Evolutionary conservation across 2,329 filamentous ascomycete species (phyloP).

Genomic region (Geosmithia putterillii): DNA sequence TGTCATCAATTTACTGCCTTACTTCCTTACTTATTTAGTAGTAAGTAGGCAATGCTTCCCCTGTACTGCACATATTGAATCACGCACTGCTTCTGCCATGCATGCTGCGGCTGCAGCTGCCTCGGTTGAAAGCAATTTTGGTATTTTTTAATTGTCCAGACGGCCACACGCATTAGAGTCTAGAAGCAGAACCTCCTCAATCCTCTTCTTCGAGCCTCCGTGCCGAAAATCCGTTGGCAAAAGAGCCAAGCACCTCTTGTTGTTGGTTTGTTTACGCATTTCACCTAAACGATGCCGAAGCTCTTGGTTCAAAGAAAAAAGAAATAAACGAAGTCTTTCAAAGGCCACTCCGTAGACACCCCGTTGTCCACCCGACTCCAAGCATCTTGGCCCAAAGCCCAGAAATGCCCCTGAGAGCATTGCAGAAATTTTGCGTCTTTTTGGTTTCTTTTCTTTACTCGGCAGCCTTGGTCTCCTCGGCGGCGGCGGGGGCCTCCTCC

Average conservation of each 20-base stretch:
- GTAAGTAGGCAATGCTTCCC: no score
- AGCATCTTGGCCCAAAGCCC: conserved; percentile 3
- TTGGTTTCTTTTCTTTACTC: conserved; percentile 32
- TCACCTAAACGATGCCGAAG: conserved; percentile 36
- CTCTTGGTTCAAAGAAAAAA: conserved; percentile 38
- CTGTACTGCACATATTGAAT: no score
- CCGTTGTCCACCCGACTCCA: conserved; percentile 34
- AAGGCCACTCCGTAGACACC: conserved; percentile 55
- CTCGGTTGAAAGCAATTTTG: conserved; percentile 32
- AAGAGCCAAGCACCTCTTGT: conserved; percentile 20
- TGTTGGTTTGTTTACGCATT: conserved; percentile 25
- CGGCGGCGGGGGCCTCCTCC: conserved; percentile 33
- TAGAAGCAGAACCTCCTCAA: conserved; percentile 37
- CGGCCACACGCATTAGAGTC: conserved; percentile 40
- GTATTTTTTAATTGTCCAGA: conserved; percentile 44
- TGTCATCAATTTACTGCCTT: no score
- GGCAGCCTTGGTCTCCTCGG: conserved; percentile 57
- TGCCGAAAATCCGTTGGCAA: conserved; percentile 22
- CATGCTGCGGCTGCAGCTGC: no score
- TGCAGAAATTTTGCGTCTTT: conserved; percentile 2
- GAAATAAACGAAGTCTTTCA: conserved; percentile 39
- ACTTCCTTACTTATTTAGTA: no score
- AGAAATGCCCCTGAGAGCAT: conserved; percentile 5
- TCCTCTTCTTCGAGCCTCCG: conserved; percentile 29
- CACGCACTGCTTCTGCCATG: no score